Conservation (phyloP, 2,329 filamentous ascomycete species). For the Coniochaeta ligniaria region DNA sequence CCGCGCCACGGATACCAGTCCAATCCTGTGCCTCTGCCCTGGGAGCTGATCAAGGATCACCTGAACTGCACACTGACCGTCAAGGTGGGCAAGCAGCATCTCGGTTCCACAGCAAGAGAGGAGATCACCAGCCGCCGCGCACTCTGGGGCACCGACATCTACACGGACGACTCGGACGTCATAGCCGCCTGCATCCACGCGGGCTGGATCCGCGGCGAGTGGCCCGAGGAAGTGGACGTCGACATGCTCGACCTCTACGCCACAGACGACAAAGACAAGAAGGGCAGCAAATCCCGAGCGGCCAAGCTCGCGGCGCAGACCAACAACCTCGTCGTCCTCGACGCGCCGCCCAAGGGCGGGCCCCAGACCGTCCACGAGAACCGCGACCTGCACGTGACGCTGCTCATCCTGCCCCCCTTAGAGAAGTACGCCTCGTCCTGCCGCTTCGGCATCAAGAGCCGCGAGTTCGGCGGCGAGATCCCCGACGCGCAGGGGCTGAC, state of each 20-base stretch:
- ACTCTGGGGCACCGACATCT: constrained; percentile 89
- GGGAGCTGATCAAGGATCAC: constrained; percentile 62
- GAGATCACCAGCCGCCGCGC: constrained; percentile 76
- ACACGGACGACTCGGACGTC: constrained; percentile 92
- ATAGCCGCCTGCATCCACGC: constrained; percentile 89
- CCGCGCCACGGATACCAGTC: constrained; percentile 29
- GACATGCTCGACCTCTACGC: constrained; percentile 53
- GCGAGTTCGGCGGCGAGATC: constrained; percentile 62
- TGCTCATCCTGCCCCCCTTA: constrained; percentile 75
- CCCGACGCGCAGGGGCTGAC: constrained; percentile 28
- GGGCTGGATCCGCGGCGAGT: constrained; percentile 87
- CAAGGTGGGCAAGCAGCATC: constrained; percentile 73
- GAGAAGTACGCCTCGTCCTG: constrained; percentile 69
- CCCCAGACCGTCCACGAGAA: constrained; percentile 59
- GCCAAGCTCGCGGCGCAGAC: constrained; percentile 22
- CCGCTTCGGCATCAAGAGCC: constrained; percentile 74
- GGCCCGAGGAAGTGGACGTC: constrained; percentile 70
- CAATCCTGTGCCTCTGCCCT: constrained; percentile 66
- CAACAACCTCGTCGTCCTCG: constrained; percentile 34
- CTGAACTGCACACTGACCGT: constrained; percentile 89
- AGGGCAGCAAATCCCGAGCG: constrained; percentile 21
- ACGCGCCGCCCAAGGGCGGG: constrained; percentile 47
- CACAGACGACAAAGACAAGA: constrained; percentile 17
- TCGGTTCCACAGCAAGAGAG: constrained; percentile 63
- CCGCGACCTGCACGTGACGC: constrained; percentile 78